Evolutionary conservation across 1,139 yeast genomes (phyloP).

Genomic region (Ogataea hybrid): DNA sequence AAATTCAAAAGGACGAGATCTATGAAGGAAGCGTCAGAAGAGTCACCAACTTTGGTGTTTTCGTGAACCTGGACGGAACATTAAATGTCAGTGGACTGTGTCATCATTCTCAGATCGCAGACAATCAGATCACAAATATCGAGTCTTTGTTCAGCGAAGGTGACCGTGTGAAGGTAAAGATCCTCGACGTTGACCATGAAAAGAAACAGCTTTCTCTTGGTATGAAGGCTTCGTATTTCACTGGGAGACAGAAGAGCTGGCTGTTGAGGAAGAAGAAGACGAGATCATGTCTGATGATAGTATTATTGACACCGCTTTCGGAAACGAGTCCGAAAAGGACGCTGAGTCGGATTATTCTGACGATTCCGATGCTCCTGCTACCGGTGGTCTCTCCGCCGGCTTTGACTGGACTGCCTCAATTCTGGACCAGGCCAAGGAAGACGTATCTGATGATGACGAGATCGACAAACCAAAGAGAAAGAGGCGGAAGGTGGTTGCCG

Average conservation of each 20-base stretch:
- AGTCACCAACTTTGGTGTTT: slow-evolving; percentile 88
- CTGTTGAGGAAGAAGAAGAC: slow-evolving; percentile 32
- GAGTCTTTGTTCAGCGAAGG: slow-evolving; percentile 76
- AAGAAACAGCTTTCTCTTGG: slow-evolving; percentile 84
- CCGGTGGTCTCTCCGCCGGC: slow-evolving; percentile 72
- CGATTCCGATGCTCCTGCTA: slow-evolving; percentile 29
- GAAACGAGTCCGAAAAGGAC: slow-evolving; percentile 19
- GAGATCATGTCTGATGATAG: slow-evolving; percentile 19
- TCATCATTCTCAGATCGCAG: slow-evolving; percentile 84
- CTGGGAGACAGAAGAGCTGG: slow-evolving; percentile 34
- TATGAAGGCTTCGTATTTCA: slow-evolving; percentile 90
- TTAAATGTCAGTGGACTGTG: slow-evolving; percentile 80
- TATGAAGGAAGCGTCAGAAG: slow-evolving; percentile 78
- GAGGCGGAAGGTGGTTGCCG: slow-evolving; percentile 45
- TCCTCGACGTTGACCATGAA: slow-evolving; percentile 57
- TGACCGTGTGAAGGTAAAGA: slow-evolving; percentile 83
- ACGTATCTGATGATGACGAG: slow-evolving; percentile 48
- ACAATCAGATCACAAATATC: slow-evolving; percentile 49
- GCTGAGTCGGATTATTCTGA: slow-evolving; percentile 17
- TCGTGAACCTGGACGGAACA: slow-evolving; percentile 76
- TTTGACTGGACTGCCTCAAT: slow-evolving; percentile 95
- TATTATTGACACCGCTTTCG: slow-evolving; percentile 32
- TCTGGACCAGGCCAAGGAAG: slow-evolving; percentile 71
- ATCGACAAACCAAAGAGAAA: slow-evolving; percentile 45
- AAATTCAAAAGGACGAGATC: slow-evolving; percentile 65